Evolutionary conservation across 2,329 filamentous ascomycete genomes (phyloP), one percentile per base, ranked within the genome.

Genomic region (Pseudocercospora vitis): DNA sequence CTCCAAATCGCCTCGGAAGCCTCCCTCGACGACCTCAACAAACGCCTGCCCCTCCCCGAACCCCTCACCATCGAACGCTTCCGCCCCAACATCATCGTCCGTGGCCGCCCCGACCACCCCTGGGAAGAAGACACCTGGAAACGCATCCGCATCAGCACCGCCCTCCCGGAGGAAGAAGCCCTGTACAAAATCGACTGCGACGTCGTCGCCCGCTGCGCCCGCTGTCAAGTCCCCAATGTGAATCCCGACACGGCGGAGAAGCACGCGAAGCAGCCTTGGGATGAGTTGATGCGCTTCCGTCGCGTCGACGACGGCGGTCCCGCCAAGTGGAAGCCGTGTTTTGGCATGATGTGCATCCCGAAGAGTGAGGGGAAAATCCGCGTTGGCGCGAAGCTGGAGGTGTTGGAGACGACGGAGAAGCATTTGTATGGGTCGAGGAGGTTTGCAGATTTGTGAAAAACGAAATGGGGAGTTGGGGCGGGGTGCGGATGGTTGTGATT

Each of bases 51-150:
- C 39, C 49, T 60, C 3, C 52, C 57, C 12, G 55, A 58, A n/a
- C 70, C 74, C n/a, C 76, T 84, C 28, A 79, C 74, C 0, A 79
- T 85, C 52, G 82, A 85, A 65, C 77, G 83, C 2, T 86, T 86
- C 66, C 71, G 84, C 14, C 82, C 83, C 1, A 86, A 86, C 65
- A 81, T 86, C 51, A 74, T 86, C 18, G 75, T 86, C 37, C 71
- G 72, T 11, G 83, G 83, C 1, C 70, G 72, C 32, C 70, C 72
- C 49, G 60, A 61, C 28, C 57, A 67, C 19, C 76, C 83, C 0
- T 86, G 83, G 83, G 75, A 75, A 31, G 84, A 86, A 64, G 83
- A 86, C 65, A 74, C 74, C 12, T 86, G 83, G 83, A 85, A 84
- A 69, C 74, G 76, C 2, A 70, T 86, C 0, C 72, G 77, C 7